Evolutionary conservation across 768 basidiomycete species (phyloP).

Genomic region (Neoboletus magnificus): DNA sequence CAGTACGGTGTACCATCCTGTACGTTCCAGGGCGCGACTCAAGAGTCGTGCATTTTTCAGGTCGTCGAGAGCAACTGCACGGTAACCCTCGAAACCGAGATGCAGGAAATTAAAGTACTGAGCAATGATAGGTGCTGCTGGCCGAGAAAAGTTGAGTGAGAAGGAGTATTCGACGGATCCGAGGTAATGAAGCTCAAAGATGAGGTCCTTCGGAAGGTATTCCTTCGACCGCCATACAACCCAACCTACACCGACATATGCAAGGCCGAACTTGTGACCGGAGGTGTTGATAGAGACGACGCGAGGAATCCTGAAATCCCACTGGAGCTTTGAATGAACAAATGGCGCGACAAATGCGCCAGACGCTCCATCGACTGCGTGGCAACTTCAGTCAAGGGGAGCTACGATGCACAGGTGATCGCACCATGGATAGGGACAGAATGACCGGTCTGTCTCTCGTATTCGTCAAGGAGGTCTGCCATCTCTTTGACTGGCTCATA

Average conservation of each 20-base stretch:
- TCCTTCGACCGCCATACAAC: constrained; percentile 58
- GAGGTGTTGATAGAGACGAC: constrained; percentile 59
- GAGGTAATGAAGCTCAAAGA: constrained; percentile 58
- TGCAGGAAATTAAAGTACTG: constrained; percentile 66
- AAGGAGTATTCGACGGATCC: constrained; percentile 71
- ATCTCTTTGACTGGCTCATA: constrained; percentile 85
- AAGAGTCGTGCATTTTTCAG: constrained; percentile 63
- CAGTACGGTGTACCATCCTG: constrained; percentile 49
- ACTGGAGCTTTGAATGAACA: constrained; percentile 47
- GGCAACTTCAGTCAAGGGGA: constrained; percentile 1
- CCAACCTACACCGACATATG: constrained; percentile 62
- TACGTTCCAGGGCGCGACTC: constrained; percentile 58
- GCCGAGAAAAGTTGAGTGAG: constrained; percentile 59
- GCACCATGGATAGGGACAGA: constrained; percentile 42
- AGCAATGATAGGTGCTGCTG: constrained; percentile 57
- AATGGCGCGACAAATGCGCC: constrained; percentile 66
- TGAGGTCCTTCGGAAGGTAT: constrained; percentile 63
- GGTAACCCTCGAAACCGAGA: constrained; percentile 55
- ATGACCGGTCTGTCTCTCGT: constrained; percentile 44
- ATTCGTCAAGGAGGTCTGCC: constrained; percentile 64
- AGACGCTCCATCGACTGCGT: constrained; percentile 53
- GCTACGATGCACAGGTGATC: constrained; percentile 24
- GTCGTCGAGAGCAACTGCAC: constrained; percentile 44
- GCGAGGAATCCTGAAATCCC: constrained; percentile 61
- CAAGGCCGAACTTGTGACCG: constrained; percentile 61